Conservation (phyloP, 768 basidiomycete species). For the Lentinula boryana region DNA sequence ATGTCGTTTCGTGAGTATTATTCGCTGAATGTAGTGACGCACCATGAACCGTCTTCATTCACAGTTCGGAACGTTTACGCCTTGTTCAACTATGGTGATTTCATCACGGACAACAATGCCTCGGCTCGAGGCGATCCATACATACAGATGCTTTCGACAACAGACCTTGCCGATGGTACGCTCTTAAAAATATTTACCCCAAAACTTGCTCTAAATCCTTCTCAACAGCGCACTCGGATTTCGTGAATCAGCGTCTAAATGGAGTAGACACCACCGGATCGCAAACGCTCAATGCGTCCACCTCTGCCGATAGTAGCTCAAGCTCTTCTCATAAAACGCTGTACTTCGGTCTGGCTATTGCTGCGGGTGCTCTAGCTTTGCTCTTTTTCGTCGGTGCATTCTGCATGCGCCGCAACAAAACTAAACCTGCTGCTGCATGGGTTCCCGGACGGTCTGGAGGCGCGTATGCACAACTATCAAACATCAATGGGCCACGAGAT, state of each 20-base stretch:
- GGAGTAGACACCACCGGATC: conserved; percentile 23
- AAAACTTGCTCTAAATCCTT: neutral
- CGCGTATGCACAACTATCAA: conserved; percentile 1
- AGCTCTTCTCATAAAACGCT: neutral
- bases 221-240: conserved; percentile 27
- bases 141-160: conserved; percentile 57
- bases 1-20: conserved; percentile 60
- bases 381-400: neutral
- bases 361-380: neutral
- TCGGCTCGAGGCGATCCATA: conserved; percentile 39
- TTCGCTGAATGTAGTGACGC: neutral
- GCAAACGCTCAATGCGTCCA: conserved; percentile 6
- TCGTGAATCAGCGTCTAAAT: conserved; percentile 27
- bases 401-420: conserved; percentile 3
- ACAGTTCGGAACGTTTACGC: conserved; percentile 63
- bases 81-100: conserved; percentile 60
- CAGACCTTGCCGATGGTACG: conserved; percentile 36
- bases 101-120: conserved; percentile 35
- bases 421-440: neutral
- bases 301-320: neutral
- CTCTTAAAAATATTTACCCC: conserved; percentile 6
- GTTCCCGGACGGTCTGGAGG: neutral
- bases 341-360: conserved; percentile 3
- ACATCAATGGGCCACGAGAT: neutral
- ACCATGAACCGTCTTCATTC: neutral